Evolutionary conservation across 176 grass and related monocot species (phyloP), one percentile per base, ranked within the genome.

Genomic region (Hyparrhenia diplandra): DNA sequence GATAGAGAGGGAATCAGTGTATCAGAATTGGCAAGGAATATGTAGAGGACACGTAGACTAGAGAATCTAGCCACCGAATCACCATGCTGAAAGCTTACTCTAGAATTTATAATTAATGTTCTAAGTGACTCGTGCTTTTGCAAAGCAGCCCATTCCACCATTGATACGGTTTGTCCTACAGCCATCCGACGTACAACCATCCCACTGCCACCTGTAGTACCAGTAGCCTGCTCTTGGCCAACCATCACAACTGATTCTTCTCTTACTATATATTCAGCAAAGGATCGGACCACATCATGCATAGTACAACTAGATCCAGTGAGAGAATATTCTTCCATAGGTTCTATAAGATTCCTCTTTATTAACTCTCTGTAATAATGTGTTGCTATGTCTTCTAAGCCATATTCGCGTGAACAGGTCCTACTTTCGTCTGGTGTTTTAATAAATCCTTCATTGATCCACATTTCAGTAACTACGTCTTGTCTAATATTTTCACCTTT

Each of bases 271-370:
- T 13, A 84, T 14, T 42, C 24, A 24, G 62, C 73, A 68, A 32
- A 32, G 2, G 31, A 32, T 32, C 31, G 31, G 31, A 32, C 31
- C 31, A 32, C 31, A 32, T 32, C 31, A 32, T 32, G 31, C 31
- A 32, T 32, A 5, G 36, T 40, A 8, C 39, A 40, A 6, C 6
- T 40, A 10, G 0, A 16, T 24, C 2, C n/a, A 24, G 5, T 8
- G 2, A 9, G 36, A 37, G 36, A 8, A 16, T 5, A 0, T 1
- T 0, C 1, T 13, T 10, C 1, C 5, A 9, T 23, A 21, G 52
- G 36, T 10, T 84, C 74, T 69, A 77, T 60, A 35, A 84, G 73
- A 13, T 84, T 84, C 7, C 82, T 84, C 10, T 3, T 58, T 1
- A 84, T 18, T 61, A 84, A 17, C 27, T 84, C 82, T 8, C 3